Conservation (phyloP, 495 filamentous ascomycete genomes). For the Aspergillus olivimuriae region DNA sequence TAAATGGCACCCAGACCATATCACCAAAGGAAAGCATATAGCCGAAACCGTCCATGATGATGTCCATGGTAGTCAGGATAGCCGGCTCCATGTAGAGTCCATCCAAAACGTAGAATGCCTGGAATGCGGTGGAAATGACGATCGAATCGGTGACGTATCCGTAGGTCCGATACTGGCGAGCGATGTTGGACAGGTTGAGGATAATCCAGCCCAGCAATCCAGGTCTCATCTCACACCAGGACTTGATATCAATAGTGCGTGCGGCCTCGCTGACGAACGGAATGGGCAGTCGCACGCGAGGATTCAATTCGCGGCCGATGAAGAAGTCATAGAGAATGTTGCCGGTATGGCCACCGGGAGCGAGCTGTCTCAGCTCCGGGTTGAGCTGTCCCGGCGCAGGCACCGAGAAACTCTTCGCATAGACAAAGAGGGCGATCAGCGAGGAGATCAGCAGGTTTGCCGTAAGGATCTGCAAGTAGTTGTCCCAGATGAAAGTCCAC, state of each 20-base stretch:
- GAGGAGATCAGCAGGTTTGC: slow-evolving; percentile 72
- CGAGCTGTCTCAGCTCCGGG: slow-evolving; percentile 65
- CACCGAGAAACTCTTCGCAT: slow-evolving; percentile 73
- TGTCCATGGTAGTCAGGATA: slow-evolving; percentile 92
- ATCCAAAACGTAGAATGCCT: slow-evolving; percentile 81
- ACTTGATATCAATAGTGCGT: slow-evolving; percentile 78
- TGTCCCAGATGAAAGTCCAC: slow-evolving; percentile 91
- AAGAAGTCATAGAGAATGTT: slow-evolving; percentile 94
- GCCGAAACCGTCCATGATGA: slow-evolving; percentile 91
- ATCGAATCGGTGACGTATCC: slow-evolving; percentile 86
- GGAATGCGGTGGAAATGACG: slow-evolving; percentile 69
- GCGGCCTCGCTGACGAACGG: slow-evolving; percentile 50
- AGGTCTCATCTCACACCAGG: slow-evolving; percentile 83
- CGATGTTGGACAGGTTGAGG: slow-evolving; percentile 76
- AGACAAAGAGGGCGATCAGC: slow-evolving; percentile 64
- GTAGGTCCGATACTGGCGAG: slow-evolving; percentile 78
- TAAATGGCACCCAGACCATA: slow-evolving; percentile 87
- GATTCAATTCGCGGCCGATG: slow-evolving; percentile 95
- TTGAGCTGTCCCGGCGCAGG: slow-evolving; percentile 54
- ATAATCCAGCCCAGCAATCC: slow-evolving; percentile 88
- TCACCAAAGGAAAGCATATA: slow-evolving; percentile 97
- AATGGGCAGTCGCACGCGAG: slow-evolving; percentile 71
- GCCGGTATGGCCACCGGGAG: slow-evolving; percentile 73
- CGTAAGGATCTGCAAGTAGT: slow-evolving; percentile 80
- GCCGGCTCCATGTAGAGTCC: slow-evolving; percentile 84